A percentile compares a stretch with the other conserved stretches of the same genome.
These are phyloP conservation scores for Oryza longistaminata DNA, from an alignment of 176 grass and related monocot genomes.

Conservation along the genomic window DNA sequence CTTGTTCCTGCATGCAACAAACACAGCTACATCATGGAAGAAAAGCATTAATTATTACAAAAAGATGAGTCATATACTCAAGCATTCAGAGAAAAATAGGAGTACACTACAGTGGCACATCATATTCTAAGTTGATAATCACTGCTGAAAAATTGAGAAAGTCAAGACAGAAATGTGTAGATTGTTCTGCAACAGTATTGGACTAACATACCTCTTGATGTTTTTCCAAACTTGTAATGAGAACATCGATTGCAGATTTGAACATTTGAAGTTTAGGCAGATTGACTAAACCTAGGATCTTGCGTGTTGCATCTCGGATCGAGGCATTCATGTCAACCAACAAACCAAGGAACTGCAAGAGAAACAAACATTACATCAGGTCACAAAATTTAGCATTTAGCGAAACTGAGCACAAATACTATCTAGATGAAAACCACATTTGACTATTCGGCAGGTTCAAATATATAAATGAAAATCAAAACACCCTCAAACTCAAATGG, in stretches of 20 bases:
- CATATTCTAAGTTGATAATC: neutral
- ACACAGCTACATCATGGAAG: slow-evolving; percentile 35
- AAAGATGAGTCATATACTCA: slow-evolving; percentile 5
- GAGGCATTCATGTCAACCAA: slow-evolving; percentile 61
- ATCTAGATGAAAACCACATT: neutral
- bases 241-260: slow-evolving; percentile 66
- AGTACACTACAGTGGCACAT: slow-evolving; percentile 8
- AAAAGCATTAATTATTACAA: slow-evolving; percentile 21
- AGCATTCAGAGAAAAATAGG: neutral
- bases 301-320: slow-evolving; percentile 56
- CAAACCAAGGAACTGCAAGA: slow-evolving; percentile 78
- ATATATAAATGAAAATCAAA: neutral
- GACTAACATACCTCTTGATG: slow-evolving; percentile 74
- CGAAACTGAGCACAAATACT: slow-evolving; percentile 6
- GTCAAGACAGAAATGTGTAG: neutral
- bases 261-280: slow-evolving; percentile 77
- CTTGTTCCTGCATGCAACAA: slow-evolving; percentile 77
- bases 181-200: neutral
- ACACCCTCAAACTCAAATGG: neutral
- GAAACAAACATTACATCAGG: slow-evolving; percentile 23
- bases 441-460: neutral
- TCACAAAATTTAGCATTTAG: slow-evolving; percentile 10
- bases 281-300: slow-evolving; percentile 65
- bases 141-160: neutral
- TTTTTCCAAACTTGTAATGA: slow-evolving; percentile 71